Percentiles rank a stretch among this genome's conserved stretches.
These are phyloP conservation scores for Stenogyne calaminthoides DNA, from an alignment of 305 asterid genomes.

Conservation along the genomic window DNA sequence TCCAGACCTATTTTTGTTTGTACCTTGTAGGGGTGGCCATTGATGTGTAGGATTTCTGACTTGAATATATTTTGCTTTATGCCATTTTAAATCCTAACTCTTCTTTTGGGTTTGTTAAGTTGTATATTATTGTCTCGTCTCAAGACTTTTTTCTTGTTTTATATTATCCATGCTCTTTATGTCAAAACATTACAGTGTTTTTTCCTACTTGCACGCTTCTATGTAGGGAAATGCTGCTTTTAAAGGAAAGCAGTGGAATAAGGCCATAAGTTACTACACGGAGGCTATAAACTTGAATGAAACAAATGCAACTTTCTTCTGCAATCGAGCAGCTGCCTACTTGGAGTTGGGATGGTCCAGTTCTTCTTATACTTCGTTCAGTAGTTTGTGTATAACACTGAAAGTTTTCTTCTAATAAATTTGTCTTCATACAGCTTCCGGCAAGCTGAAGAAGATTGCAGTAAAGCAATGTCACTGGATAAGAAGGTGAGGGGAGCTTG, in stretches of 20 bases:
- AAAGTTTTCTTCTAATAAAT: constrained; percentile 7
- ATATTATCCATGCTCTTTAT: background rate
- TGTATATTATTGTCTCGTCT: background rate
- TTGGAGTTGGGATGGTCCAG: constrained; percentile 90
- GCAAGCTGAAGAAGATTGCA: constrained; percentile 89
- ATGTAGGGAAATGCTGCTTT: constrained; percentile 91
- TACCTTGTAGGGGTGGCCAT: background rate
- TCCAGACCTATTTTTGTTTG: background rate
- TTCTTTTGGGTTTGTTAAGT: background rate
- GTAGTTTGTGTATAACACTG: background rate
- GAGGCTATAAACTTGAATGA: constrained; percentile 80
- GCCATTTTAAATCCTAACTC: background rate
- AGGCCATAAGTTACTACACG: constrained; percentile 81
- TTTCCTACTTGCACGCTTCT: background rate
- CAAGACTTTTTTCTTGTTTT: background rate
- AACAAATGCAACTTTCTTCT: constrained; percentile 66
- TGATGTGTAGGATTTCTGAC: background rate
- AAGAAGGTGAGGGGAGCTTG: constrained; percentile 60
- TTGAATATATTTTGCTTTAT: background rate
- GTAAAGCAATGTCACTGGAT: constrained; percentile 74
- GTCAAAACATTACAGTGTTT: background rate
- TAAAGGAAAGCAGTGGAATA: constrained; percentile 84
- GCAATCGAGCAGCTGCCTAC: constrained; percentile 96
- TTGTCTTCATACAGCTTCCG: constrained; percentile 61
- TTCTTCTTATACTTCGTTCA: constrained; percentile 19